phyloP scores from a whole-genome alignment of 257 asterid species.

The Schizonepeta tenuifolia region DNA sequence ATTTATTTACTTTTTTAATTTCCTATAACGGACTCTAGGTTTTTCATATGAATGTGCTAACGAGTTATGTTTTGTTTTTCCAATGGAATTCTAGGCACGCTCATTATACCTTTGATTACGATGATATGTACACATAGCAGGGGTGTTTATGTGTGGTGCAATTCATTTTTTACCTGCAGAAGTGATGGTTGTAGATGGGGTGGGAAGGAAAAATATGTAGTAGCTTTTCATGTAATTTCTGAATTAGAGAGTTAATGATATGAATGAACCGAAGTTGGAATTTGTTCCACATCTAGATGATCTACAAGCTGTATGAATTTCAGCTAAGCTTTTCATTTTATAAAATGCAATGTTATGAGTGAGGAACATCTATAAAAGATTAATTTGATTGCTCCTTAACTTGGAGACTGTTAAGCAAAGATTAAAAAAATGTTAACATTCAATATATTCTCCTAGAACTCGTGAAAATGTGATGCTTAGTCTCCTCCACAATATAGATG shows the following conservation, averaged over 20 bases:
- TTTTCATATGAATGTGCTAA: neutral
- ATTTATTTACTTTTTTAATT: neutral
- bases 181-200: neutral
- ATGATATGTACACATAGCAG: neutral
- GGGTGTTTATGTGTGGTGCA: neutral
- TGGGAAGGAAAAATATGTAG: neutral
- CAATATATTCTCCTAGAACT: no score
- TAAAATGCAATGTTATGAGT: neutral
- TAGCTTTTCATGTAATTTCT: neutral
- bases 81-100: no score
- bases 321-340: neutral
- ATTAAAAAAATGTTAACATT: no score
- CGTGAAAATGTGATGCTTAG: no score
- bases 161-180: neutral
- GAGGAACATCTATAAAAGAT: neutral
- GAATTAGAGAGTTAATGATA: neutral
- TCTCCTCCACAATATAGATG: no score
- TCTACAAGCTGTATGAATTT: neutral
- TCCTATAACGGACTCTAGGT: neutral
- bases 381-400: neutral
- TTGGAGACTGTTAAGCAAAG: neutral
- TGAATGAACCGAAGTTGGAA: no score
- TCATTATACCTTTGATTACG: constrained; percentile 6
- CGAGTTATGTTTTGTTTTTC: constrained; percentile 3
- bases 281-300: no score